Evolutionary conservation across 140 eudicot genomes (phyloP).

Genomic region (Flaveria floridana): DNA sequence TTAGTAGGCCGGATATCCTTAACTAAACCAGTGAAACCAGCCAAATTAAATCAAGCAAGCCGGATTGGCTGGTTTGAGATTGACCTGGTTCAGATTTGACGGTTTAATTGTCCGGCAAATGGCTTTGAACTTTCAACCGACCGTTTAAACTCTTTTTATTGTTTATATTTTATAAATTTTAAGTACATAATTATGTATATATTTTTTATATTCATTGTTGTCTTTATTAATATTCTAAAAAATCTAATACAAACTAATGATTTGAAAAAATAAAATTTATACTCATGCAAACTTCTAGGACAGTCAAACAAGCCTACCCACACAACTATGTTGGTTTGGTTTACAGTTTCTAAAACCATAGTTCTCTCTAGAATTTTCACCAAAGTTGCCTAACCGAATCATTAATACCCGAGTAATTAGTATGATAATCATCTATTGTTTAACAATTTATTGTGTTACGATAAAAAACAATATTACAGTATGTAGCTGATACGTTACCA

Average conservation of each 20-base stretch:
- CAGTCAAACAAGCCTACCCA: too few species aligned
- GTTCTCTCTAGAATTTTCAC: too few species aligned
- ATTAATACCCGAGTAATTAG: background rate
- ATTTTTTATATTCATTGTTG: too few species aligned
- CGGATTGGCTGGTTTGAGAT: background rate
- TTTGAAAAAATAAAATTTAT: too few species aligned
- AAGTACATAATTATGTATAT: too few species aligned
- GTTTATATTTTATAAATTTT: too few species aligned
- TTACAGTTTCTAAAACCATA: too few species aligned
- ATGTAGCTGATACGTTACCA: constrained; percentile 63
- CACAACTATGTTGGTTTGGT: too few species aligned
- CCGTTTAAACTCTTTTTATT: background rate
- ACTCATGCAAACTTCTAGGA: too few species aligned
- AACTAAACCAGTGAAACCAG: background rate
- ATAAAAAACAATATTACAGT: constrained; percentile 40
- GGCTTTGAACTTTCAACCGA: too few species aligned
- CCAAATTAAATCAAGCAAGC: background rate
- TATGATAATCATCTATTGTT: background rate
- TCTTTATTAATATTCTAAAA: too few species aligned
- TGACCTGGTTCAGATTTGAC: background rate
- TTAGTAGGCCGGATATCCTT: background rate
- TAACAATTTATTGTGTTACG: background rate
- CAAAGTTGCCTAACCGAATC: background rate
- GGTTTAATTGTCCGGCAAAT: background rate
- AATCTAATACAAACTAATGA: background rate